phyloP scores from a whole-genome alignment of 106 monocot species.

The Cymbidium sinense region DNA sequence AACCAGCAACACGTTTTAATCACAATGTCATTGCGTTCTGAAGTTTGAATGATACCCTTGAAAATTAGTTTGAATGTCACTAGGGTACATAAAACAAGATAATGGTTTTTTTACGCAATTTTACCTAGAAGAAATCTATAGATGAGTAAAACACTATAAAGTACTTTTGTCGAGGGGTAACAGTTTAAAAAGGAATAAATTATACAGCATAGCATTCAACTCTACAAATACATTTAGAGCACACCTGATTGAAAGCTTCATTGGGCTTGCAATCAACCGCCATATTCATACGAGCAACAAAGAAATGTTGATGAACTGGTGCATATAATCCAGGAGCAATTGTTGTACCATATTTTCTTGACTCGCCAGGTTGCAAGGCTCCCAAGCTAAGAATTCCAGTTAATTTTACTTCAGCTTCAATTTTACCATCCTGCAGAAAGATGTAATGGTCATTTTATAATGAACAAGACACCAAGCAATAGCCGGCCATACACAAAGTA shows the following conservation, averaged over 20 bases:
- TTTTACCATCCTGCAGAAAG: conserved; percentile 74
- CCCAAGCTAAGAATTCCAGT: conserved; percentile 93
- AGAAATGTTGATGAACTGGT: conserved; percentile 93
- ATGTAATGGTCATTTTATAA: background rate
- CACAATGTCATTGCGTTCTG: background rate
- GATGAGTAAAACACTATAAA: background rate
- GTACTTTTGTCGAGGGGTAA: background rate
- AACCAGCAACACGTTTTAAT: background rate
- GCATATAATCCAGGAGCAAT: conserved; percentile 95
- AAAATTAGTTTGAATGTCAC: background rate
- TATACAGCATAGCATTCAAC: background rate
- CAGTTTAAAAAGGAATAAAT: background rate
- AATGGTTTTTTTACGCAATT: background rate
- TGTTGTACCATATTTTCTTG: conserved; percentile 88
- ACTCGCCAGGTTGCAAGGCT: conserved; percentile 73
- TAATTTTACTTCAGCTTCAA: conserved; percentile 89
- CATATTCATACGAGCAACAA: conserved; percentile 99
- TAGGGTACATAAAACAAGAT: background rate
- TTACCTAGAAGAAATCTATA: background rate
- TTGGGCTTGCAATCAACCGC: conserved; percentile 79
- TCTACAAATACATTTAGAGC: background rate
- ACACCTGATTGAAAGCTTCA: conserved; percentile 79
- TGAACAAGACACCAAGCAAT: background rate
- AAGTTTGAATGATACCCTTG: background rate
- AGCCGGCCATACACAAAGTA: background rate